Evolutionary conservation across 73 alveolate genomes (phyloP).

Genomic region (Tetrahymena thermophila): DNA sequence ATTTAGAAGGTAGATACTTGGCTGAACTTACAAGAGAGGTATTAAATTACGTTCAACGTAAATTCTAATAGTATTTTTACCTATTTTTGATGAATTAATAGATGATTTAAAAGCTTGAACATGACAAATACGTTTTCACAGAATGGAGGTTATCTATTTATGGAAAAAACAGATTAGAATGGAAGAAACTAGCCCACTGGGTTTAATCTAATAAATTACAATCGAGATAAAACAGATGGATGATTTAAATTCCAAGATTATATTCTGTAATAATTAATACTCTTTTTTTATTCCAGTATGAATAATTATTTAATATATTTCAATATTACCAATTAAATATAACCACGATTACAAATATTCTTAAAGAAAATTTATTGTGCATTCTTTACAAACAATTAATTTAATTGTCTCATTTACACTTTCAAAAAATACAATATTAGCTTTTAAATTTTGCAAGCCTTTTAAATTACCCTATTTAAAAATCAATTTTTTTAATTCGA

Average conservation of each 20-base stretch:
- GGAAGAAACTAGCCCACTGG: constrained; percentile 69
- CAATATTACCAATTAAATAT: too few relatives aligned
- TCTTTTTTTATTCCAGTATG: not conserved
- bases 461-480: too few relatives aligned
- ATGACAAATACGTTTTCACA: constrained; percentile 34
- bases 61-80: not conserved
- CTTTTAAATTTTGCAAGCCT: not conserved
- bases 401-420: not conserved
- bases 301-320: too few relatives aligned
- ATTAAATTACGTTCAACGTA: not conserved
- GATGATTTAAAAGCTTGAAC: constrained; percentile 49
- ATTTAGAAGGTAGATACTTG: constrained; percentile 58
- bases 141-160: constrained; percentile 69
- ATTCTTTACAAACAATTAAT: not conserved
- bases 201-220: constrained; percentile 37
- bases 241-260: constrained; percentile 70
- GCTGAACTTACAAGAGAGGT: constrained; percentile 63
- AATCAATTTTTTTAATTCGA: too few relatives aligned
- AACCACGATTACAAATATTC: not conserved
- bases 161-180: constrained; percentile 60
- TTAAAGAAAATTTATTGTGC: not conserved
- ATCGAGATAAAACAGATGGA: constrained; percentile 61
- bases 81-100: not conserved
- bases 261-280: constrained; percentile 15
- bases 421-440: not conserved